Evolutionary conservation across 1,284 basidiomycete species (phyloP).

Genomic region (Dichomitus squalens): DNA sequence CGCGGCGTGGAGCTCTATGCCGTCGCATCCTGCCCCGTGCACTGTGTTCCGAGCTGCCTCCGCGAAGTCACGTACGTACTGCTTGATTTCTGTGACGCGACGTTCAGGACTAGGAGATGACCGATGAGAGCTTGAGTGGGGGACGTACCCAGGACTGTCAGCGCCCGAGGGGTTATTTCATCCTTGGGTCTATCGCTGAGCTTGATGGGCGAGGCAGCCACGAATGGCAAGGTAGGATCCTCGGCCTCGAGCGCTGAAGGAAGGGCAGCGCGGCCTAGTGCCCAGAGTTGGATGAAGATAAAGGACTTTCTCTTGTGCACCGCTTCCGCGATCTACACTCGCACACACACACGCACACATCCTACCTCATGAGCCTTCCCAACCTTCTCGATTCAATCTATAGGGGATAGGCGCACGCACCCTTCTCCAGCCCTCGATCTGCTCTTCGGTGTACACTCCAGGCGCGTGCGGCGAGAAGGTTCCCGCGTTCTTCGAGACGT

Average conservation of each 20-base stretch:
- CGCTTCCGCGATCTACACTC: slow-evolving; percentile 28
- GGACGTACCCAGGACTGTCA: slow-evolving; percentile 34
- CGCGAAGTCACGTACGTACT: slow-evolving; percentile 41
- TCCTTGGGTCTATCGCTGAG: slow-evolving; percentile 28
- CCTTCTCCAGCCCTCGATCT: slow-evolving; percentile 50
- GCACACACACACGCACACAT: too few species aligned
- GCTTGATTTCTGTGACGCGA: slow-evolving; percentile 38
- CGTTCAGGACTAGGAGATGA: slow-evolving; percentile 23
- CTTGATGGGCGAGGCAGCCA: slow-evolving; percentile 44
- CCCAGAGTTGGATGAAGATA: slow-evolving; percentile 52
- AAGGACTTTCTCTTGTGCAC: slow-evolving; percentile 37
- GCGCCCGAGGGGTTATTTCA: slow-evolving; percentile 32
- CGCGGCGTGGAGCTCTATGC: slow-evolving; percentile 36
- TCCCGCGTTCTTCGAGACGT: slow-evolving; percentile 43
- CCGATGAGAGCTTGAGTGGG: background rate
- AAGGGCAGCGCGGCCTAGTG: slow-evolving; percentile 42
- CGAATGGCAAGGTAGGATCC: slow-evolving; percentile 39
- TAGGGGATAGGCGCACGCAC: slow-evolving; percentile 33
- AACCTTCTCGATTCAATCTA: background rate
- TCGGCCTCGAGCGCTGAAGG: slow-evolving; percentile 28
- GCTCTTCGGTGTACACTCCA: slow-evolving; percentile 46
- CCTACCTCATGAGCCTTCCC: too few species aligned
- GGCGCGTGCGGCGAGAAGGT: slow-evolving; percentile 40
- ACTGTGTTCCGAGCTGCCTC: slow-evolving; percentile 46
- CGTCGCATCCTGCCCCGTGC: slow-evolving; percentile 48